Base-by-base conservation (phyloP, 306 rosid genomes). In the Leucaena leucocephala region DNA sequence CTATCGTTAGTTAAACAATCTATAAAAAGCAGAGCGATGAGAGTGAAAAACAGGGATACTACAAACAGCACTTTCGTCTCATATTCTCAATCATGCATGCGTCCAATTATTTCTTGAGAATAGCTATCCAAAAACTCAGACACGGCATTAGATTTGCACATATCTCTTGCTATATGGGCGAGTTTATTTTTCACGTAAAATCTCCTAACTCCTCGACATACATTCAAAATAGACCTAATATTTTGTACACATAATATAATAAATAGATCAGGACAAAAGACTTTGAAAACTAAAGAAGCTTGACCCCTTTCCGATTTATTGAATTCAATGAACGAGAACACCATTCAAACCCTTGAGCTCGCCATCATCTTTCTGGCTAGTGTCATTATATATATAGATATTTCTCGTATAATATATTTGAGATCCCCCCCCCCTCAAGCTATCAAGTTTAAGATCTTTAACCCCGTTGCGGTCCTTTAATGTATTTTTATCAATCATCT, bases 81-180 rank as follows among this genome's bases (percentile, higher is more conserved):
- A 43, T 49, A 66, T 66, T 72, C 59, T 72, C 78, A 80, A 80
- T 72, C 59, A 73, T 15, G 58, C 36, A 40, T 7, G 78, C 19
- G 38, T 39, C 72, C 43, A 54, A 34, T 42, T 34, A 10, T n/a
- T 55, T 34, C 22, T 8, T 0, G 46, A 68, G 67, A 45, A 57
- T 68, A 74, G 76, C 35, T 35, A 45, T 12, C 46, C 35, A 12
- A 9, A 36, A 81, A 75, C 57, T 9, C 62, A 10, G 64, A 40
- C 44, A 44, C 63, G 69, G 59, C 3, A 67, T 34, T 74, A 57
- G 2, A n/a, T 69, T 59, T 15, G 65, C 35, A 38, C 44, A 68
- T 81, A 34, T 0, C 68, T 75, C 27, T 54, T 54, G 62, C 34
- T 19, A 19, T 7, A 55, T 21, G 62, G 62, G 13, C 19, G 33